phyloP scores from a whole-genome alignment of 208 protist genomes.

The Leishmania mexicana region DNA sequence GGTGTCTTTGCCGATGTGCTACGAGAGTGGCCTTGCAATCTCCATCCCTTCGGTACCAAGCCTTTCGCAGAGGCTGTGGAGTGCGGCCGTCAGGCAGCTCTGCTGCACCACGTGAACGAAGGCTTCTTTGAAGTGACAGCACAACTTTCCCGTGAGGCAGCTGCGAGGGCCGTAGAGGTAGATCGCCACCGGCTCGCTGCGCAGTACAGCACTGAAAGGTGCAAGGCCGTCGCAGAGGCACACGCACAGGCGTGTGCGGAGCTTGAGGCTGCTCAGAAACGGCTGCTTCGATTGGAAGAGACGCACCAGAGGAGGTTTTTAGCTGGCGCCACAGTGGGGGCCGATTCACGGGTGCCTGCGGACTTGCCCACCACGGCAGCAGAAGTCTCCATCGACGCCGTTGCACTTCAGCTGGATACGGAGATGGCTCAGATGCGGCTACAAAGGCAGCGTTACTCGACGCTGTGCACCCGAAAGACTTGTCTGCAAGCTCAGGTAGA shows the following conservation, averaged over 20 bases:
- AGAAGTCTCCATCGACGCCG: neutral
- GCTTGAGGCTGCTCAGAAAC: constrained; percentile 1
- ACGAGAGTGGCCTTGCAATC: neutral
- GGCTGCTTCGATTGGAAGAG: neutral
- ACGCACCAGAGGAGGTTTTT: neutral
- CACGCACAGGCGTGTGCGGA: constrained; percentile 1
- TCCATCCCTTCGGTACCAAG: neutral
- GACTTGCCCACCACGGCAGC: neutral
- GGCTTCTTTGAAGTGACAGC: constrained; percentile 12
- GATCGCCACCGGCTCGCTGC: constrained; percentile 9
- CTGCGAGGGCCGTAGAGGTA: constrained; percentile 3
- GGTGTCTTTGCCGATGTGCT: neutral
- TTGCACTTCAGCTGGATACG: constrained; percentile 11
- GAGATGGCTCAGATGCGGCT: constrained; percentile 18
- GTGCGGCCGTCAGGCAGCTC: constrained; percentile 1
- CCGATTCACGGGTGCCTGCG: neutral
- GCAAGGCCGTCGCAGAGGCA: neutral
- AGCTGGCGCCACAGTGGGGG: neutral
- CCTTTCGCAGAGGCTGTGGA: neutral
- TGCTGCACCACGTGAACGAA: constrained; percentile 17
- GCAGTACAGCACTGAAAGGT: neutral
- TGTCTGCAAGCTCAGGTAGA: constrained; percentile 7
- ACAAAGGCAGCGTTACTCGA: constrained; percentile 7
- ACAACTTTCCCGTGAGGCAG: constrained; percentile 1
- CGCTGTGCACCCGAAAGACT: constrained; percentile 7